A percentile compares a stretch with the other conserved stretches of the same genome.
Evolutionary conservation across 2,329 filamentous ascomycete species (phyloP).

Genomic region (Aurifilum marmelostoma): DNA sequence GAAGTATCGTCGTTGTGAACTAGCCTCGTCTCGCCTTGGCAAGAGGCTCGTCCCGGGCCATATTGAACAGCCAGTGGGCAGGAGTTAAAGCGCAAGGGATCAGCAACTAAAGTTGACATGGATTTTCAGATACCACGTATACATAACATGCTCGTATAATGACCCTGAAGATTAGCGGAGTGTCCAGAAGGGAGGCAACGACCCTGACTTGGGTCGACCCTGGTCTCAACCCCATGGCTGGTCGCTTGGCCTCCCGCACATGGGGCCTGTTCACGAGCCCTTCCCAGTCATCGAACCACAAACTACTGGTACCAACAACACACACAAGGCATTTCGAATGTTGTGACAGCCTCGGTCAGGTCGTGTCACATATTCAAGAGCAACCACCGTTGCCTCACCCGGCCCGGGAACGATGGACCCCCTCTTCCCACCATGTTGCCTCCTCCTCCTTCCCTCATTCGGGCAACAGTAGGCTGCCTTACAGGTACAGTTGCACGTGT

Average conservation of each 20-base stretch:
- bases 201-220: background rate
- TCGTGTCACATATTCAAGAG: background rate
- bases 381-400: background rate
- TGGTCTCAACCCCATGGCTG: background rate
- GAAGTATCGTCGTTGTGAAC: no score
- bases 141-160: background rate
- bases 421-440: no score
- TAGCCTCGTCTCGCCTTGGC: no score
- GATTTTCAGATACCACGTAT: background rate
- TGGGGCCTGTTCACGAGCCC: no score
- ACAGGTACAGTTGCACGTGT: background rate
- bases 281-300: background rate
- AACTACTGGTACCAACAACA: background rate
- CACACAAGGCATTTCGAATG: background rate
- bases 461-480: background rate
- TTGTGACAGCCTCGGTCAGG: background rate
- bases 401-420: no score
- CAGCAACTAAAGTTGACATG: background rate
- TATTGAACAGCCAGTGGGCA: background rate
- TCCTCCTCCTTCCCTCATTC: background rate
- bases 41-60: background rate
- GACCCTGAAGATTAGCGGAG: no score
- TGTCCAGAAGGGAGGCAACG: background rate
- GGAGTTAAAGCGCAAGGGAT: background rate
- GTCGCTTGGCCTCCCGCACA: background rate